Conservation (phyloP, 2,329 filamentous ascomycete species). For the Pestalotiopsis sp. region DNA sequence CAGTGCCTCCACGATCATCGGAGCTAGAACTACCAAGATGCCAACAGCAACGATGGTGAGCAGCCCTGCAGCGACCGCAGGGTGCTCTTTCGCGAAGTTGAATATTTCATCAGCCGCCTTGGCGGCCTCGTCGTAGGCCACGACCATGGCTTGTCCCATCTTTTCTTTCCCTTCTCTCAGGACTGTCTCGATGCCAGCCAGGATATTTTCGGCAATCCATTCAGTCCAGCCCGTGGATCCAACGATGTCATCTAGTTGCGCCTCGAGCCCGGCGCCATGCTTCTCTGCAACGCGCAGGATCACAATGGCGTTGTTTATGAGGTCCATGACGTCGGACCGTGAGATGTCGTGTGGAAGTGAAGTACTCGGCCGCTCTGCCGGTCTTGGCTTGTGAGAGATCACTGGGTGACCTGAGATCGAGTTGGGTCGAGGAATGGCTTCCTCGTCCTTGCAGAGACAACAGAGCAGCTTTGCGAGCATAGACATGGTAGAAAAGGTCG, state of each 20-base stretch:
- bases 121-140: conserved; percentile 28
- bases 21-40: conserved; percentile 29
- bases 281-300: conserved; percentile 24
- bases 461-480: background rate
- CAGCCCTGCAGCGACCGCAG: conserved; percentile 22
- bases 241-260: conserved; percentile 28
- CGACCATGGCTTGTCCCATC: conserved; percentile 25
- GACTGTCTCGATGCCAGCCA: conserved; percentile 28
- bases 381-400: background rate
- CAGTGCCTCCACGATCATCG: conserved; percentile 30
- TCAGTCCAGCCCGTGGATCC: conserved; percentile 31
- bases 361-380: background rate
- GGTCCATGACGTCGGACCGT: background rate
- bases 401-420: background rate
- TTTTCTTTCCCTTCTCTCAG: conserved; percentile 24
- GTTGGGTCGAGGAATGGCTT: background rate
- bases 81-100: conserved; percentile 32
- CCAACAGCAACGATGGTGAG: conserved; percentile 31
- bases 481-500: background rate
- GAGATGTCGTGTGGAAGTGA: background rate
- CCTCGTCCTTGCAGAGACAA: background rate
- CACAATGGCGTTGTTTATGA: background rate
- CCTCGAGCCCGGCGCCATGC: conserved; percentile 20
- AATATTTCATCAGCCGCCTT: conserved; percentile 24
- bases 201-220: conserved; percentile 29